Conservation (phyloP, 257 asterid genomes). For the Solanum verrucosum region DNA sequence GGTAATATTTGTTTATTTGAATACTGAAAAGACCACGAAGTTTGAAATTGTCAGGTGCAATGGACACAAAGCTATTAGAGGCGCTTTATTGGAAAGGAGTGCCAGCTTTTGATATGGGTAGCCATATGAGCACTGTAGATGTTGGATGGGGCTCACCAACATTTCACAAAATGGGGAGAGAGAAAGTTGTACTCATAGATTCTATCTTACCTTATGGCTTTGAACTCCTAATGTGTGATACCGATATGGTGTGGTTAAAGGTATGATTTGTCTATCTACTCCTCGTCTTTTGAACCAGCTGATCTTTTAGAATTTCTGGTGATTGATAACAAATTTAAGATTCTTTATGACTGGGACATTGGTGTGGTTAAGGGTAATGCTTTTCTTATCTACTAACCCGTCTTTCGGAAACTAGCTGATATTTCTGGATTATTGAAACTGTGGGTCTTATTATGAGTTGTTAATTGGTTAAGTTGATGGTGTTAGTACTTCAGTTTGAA, state of each 20-base stretch:
- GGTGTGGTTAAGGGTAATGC: conserved; percentile 70
- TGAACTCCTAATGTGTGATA: conserved; percentile 94
- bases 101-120: conserved; percentile 96
- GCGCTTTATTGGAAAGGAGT: conserved; percentile 96
- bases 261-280: conserved; percentile 29
- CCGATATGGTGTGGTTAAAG: conserved; percentile 99
- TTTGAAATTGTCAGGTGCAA: conserved; percentile 56
- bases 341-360: neutral
- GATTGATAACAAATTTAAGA: neutral
- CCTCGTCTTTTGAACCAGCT: neutral
- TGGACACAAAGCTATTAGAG: conserved; percentile 91
- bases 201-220: conserved; percentile 75
- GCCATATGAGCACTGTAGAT: conserved; percentile 96
- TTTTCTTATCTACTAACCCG: conserved; percentile 7
- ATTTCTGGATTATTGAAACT: neutral
- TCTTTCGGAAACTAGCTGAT: neutral
- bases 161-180: conserved; percentile 97
- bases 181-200: conserved; percentile 85
- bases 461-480: neutral
- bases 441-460: neutral
- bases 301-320: neutral
- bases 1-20: conserved; percentile 1
- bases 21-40: neutral
- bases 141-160: conserved; percentile 96
- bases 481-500: neutral